These are phyloP conservation scores for Tricholoma terreum DNA, from an alignment of 768 basidiomycete species.

Conservation along the genomic window DNA sequence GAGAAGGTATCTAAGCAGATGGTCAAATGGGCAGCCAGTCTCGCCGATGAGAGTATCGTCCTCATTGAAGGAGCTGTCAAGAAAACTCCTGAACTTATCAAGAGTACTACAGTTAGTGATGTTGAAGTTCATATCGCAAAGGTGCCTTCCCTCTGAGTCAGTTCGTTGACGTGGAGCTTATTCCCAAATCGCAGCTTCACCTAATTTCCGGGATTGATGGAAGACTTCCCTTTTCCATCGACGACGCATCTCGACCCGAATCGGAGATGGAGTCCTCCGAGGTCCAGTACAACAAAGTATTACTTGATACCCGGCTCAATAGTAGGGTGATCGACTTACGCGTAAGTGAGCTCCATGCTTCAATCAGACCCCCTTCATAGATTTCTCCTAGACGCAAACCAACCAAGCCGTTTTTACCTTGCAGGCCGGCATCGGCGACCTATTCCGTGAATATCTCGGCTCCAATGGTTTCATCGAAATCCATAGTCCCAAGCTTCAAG, in stretches of 20 bases:
- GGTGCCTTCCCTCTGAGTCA: conserved; percentile 40
- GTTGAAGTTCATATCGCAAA: conserved; percentile 84
- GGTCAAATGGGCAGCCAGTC: conserved; percentile 84
- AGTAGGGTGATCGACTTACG: conserved; percentile 93
- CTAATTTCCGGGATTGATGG: conserved; percentile 77
- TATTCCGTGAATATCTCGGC: conserved; percentile 84
- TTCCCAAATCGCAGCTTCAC: conserved; percentile 55
- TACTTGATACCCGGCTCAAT: conserved; percentile 91
- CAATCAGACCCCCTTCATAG: not conserved
- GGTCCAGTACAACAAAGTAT: conserved; percentile 72
- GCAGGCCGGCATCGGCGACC: conserved; percentile 81
- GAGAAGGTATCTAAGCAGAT: conserved; percentile 93
- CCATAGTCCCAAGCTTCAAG: conserved; percentile 96
- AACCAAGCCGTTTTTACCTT: conserved; percentile 95
- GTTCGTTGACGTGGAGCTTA: conserved; percentile 3
- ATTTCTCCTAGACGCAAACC: conserved; percentile 68
- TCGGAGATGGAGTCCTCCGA: conserved; percentile 57
- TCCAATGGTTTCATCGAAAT: conserved; percentile 85
- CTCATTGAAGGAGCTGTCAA: conserved; percentile 83
- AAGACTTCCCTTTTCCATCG: conserved; percentile 85
- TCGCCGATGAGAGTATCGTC: conserved; percentile 87
- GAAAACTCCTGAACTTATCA: conserved; percentile 80
- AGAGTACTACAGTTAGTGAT: conserved; percentile 84
- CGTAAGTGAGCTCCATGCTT: conserved; percentile 41
- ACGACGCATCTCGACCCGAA: conserved; percentile 88